Percentiles rank a stretch among this genome's conserved stretches.
phyloP scores from a whole-genome alignment of 2,329 filamentous ascomycete genomes.

The Lachnellula hyalina region DNA sequence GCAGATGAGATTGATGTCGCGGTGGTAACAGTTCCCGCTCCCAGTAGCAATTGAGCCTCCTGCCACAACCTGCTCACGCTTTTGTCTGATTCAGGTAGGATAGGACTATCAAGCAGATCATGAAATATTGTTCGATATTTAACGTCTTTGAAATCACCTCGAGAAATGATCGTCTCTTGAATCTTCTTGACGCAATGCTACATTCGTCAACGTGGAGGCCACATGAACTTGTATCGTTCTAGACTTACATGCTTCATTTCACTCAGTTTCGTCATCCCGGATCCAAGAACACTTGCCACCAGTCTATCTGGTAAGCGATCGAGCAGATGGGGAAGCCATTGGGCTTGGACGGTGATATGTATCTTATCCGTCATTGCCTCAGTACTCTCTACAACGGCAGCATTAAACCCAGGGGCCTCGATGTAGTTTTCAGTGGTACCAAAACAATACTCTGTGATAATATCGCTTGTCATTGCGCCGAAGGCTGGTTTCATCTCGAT shows the following conservation, averaged over 20 bases:
- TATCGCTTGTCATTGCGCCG: conserved; percentile 18
- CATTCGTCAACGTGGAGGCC: no score
- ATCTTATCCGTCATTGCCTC: conserved; percentile 8
- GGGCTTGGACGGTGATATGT: conserved; percentile 6
- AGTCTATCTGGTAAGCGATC: conserved; percentile 5
- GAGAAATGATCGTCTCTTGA: conserved; percentile 3
- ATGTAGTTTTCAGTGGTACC: conserved; percentile 14
- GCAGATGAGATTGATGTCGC: conserved; percentile 27
- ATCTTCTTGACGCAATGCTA: conserved; percentile 8
- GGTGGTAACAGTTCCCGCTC: conserved; percentile 38
- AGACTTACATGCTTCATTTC: conserved; percentile 5
- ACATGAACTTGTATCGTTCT: no score
- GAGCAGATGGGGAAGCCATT: conserved; percentile 7
- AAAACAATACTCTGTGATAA: conserved; percentile 27
- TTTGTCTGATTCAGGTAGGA: conserved; percentile 36
- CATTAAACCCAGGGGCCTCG: conserved; percentile 11
- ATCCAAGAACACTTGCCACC: conserved; percentile 2
- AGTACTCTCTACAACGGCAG: conserved; percentile 5
- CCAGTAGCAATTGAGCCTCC: conserved; percentile 36
- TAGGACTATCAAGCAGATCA: conserved; percentile 29
- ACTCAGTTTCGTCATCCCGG: conserved; percentile 6
- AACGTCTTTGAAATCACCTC: conserved; percentile 5
- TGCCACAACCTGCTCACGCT: conserved; percentile 31
- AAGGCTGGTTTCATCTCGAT: conserved; percentile 11
- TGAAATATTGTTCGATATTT: conserved; percentile 16